Conservation (phyloP, 441 rosid species). For the Mallotus repandus region DNA sequence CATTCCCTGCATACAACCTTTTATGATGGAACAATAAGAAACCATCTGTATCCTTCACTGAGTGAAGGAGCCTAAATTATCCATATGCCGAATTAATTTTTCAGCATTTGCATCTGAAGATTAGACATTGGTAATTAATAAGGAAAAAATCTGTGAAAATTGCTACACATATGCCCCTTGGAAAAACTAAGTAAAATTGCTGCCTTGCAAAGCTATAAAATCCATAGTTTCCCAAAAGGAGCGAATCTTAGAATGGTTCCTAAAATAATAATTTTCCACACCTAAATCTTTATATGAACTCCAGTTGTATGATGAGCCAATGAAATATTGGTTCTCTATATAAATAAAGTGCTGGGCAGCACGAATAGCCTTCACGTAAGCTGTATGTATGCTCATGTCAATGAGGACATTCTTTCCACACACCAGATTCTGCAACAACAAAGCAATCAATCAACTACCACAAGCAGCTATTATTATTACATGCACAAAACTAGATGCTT, state of each 20-base stretch:
- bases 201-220: not conserved
- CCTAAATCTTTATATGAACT: constrained; percentile 76
- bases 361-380: constrained; percentile 96
- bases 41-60: no score
- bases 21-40: not conserved
- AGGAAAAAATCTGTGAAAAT: not conserved
- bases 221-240: not conserved
- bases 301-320: constrained; percentile 95
- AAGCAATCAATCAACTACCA: constrained; percentile 26
- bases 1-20: not conserved
- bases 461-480: not conserved
- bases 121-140: no score
- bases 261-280: constrained; percentile 25
- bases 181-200: not conserved
- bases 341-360: constrained; percentile 96
- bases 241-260: not conserved
- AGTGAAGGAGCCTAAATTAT: no score
- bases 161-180: not conserved
- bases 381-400: constrained; percentile 99
- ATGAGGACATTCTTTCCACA: constrained; percentile 93
- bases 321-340: constrained; percentile 95
- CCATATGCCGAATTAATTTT: not conserved
- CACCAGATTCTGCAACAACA: constrained; percentile 69
- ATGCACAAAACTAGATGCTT: not conserved
- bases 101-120: no score